These are phyloP conservation scores for Botrytis cinerea DNA, from an alignment of 2,329 filamentous ascomycete genomes.

Conservation along the genomic window DNA sequence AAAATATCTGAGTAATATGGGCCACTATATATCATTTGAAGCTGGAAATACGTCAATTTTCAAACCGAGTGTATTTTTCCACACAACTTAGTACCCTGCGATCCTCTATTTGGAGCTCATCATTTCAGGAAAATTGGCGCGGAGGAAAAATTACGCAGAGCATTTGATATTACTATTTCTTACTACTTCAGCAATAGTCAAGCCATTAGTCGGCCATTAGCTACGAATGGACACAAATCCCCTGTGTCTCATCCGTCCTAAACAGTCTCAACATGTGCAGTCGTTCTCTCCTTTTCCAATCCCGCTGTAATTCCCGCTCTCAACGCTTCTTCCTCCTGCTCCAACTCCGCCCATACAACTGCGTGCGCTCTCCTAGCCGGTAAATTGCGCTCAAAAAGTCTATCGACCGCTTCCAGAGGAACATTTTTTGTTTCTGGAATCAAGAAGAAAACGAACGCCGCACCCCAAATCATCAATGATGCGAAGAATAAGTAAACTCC, in stretches of 20 bases:
- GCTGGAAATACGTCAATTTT: not conserved
- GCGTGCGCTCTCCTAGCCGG: conserved; percentile 33
- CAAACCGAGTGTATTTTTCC: no score
- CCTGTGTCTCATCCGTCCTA: not conserved
- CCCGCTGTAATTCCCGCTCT: conserved; percentile 30
- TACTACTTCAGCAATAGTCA: not conserved
- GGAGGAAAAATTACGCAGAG: not conserved
- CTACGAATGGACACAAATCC: not conserved
- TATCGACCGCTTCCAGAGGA: conserved; percentile 65
- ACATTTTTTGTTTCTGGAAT: conserved; percentile 67
- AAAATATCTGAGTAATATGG: not conserved
- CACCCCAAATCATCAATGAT: conserved; percentile 58
- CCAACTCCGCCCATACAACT: conserved; percentile 36
- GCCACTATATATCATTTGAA: not conserved
- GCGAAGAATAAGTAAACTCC: conserved; percentile 72
- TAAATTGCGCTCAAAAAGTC: conserved; percentile 51
- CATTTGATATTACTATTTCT: not conserved
- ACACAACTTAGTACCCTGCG: not conserved
- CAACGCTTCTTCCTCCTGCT: conserved; percentile 33
- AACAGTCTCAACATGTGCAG: conserved; percentile 2
- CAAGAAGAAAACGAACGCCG: conserved; percentile 61
- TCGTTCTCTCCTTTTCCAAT: conserved; percentile 25
- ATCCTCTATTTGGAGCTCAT: not conserved
- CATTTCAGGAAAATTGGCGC: not conserved
- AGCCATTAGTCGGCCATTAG: not conserved